These are phyloP conservation scores for Malus domestica DNA, from an alignment of 306 rosid species.

Conservation along the genomic window ASM211411v1 NC_041794.1:33382501-33383000, in stretches of 20 bases:
- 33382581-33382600: conserved; percentile 58
- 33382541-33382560: background rate
- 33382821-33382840: conserved; percentile 17
- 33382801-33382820: conserved; percentile 24
- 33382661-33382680: conserved; percentile 90
- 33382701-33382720: conserved; percentile 91
- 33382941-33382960: too few species aligned
- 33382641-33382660: conserved; percentile 94
- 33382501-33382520: too few species aligned
- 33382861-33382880: conserved; percentile 14
- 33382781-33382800: background rate
- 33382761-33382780: background rate
- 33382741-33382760: conserved; percentile 7
- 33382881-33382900: background rate
- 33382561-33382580: background rate
- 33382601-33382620: conserved; percentile 79
- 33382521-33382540: too few species aligned
- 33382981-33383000: too few species aligned
- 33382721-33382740: conserved; percentile 59
- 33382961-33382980: too few species aligned
- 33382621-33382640: conserved; percentile 90
- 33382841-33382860: conserved; percentile 19
- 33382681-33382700: conserved; percentile 82
- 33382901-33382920: too few species aligned
- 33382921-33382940: accelerated